Conservation (phyloP, 495 filamentous ascomycete species). For the Xylaria palmicola region DNA sequence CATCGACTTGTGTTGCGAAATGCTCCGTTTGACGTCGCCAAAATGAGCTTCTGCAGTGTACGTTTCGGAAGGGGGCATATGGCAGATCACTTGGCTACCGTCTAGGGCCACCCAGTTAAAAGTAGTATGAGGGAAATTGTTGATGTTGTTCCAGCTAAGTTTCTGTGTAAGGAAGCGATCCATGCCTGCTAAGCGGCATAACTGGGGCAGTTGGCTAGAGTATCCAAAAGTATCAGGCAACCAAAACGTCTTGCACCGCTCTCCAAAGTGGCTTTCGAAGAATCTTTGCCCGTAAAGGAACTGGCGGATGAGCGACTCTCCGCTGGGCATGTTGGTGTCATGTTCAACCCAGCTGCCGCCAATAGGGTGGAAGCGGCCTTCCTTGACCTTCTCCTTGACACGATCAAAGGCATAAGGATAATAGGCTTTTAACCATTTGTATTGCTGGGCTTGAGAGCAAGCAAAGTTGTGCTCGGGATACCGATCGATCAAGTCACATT, state of each 20-base stretch:
- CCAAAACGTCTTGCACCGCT: constrained; percentile 91
- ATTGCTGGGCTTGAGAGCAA: constrained; percentile 92
- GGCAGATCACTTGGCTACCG: constrained; percentile 92
- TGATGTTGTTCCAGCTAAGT: constrained; percentile 92
- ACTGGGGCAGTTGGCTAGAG: constrained; percentile 87
- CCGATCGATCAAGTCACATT: constrained; percentile 88
- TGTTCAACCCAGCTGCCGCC: constrained; percentile 99
- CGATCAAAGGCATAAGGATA: constrained; percentile 87
- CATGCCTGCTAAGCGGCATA: constrained; percentile 92
- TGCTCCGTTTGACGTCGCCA: constrained; percentile 87
- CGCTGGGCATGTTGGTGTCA: constrained; percentile 94
- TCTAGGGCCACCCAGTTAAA: constrained; percentile 98
- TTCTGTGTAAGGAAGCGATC: constrained; percentile 96
- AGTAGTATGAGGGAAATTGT: constrained; percentile 96
- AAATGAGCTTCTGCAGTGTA: constrained; percentile 95
- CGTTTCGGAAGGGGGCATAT: constrained; percentile 93
- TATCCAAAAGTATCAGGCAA: constrained; percentile 98
- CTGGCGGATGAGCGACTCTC: constrained; percentile 92
- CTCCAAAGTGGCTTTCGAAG: constrained; percentile 90
- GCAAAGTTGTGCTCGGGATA: constrained; percentile 94
- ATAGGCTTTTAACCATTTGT: constrained; percentile 89
- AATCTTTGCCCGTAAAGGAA: constrained; percentile 93
- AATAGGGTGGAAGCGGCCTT: constrained; percentile 89
- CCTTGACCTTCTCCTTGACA: constrained; percentile 85
- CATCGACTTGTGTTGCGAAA: constrained; percentile 92